Percentiles rank a stretch among this genome's conserved stretches.
Evolutionary conservation across 1,284 basidiomycete genomes (phyloP).

Genomic region (Athelia sp.): DNA sequence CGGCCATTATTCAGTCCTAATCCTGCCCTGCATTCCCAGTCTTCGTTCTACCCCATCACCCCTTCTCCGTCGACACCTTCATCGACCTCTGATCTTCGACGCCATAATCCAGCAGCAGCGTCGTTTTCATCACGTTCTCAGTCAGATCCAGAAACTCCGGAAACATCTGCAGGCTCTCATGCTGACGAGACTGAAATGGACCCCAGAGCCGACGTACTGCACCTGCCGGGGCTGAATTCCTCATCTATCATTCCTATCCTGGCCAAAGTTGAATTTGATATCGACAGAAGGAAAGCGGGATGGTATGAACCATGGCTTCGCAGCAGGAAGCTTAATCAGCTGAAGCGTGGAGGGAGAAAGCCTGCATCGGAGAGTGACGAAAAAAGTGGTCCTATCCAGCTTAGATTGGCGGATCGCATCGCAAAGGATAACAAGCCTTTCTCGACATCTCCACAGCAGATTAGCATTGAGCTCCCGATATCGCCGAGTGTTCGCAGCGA

Average conservation of each 20-base stretch:
- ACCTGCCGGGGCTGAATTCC: conserved; percentile 61
- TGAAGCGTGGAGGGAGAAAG: conserved; percentile 42
- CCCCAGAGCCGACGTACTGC: conserved; percentile 40
- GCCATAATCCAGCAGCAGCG: conserved; percentile 41
- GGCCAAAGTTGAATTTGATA: conserved; percentile 86
- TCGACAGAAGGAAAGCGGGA: conserved; percentile 65
- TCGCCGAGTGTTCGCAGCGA: too few relatives aligned
- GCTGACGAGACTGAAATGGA: conserved; percentile 16
- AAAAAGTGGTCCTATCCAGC: conserved; percentile 7
- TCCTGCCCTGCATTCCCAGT: conserved; percentile 19
- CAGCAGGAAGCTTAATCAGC: conserved; percentile 52
- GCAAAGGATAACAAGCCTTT: background rate
- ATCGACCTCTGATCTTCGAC: conserved; percentile 38
- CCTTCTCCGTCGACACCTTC: conserved; percentile 54
- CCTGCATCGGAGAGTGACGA: conserved; percentile 16
- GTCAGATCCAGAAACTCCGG: conserved; percentile 52
- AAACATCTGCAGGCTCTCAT: conserved; percentile 47
- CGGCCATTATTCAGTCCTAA: conserved; percentile 44
- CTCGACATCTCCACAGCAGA: conserved; percentile 10
- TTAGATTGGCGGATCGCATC: conserved; percentile 2
- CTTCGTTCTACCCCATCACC: conserved; percentile 33
- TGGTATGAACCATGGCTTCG: conserved; percentile 81
- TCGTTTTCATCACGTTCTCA: conserved; percentile 22
- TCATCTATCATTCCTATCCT: conserved; percentile 71
- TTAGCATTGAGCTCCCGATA: conserved; percentile 6